Percentiles rank a stretch among this genome's conserved stretches.
Evolutionary conservation across 495 filamentous ascomycete species (phyloP).

Genomic region (Penicillium herquei): DNA sequence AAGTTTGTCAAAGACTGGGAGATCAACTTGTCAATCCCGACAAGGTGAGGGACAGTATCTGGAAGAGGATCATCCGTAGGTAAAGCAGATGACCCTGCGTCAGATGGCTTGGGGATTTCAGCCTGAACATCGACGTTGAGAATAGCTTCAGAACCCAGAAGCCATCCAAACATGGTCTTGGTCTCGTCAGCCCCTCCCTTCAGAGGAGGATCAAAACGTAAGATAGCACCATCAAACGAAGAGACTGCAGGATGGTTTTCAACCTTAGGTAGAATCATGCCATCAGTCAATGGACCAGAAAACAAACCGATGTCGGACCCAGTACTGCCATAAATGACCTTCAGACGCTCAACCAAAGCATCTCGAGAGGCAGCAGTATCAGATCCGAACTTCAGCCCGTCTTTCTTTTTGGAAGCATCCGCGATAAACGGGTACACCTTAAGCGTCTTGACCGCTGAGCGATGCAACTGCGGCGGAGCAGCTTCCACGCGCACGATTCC

Average conservation of each 20-base stretch:
- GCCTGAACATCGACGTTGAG: constrained; percentile 69
- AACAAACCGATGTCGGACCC: constrained; percentile 56
- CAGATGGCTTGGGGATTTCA: constrained; percentile 60
- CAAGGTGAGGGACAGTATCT: constrained; percentile 57
- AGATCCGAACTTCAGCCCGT: constrained; percentile 82
- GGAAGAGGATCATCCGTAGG: constrained; percentile 55
- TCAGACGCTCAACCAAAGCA: constrained; percentile 57
- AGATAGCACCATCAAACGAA: constrained; percentile 64
- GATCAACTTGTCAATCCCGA: constrained; percentile 80
- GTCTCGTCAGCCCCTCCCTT: constrained; percentile 39
- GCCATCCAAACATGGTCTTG: constrained; percentile 64
- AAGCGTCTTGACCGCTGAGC: constrained; percentile 53
- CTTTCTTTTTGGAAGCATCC: constrained; percentile 48
- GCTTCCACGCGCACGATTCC: constrained; percentile 82
- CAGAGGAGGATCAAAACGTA: constrained; percentile 67
- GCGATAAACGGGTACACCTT: constrained; percentile 77
- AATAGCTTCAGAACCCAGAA: constrained; percentile 71
- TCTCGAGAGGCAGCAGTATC: constrained; percentile 75
- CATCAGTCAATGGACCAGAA: constrained; percentile 86
- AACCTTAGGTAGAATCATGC: constrained; percentile 64
- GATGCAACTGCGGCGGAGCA: constrained; percentile 58
- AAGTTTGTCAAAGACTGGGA: constrained; percentile 68
- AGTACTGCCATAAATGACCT: constrained; percentile 42
- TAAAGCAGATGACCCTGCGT: constrained; percentile 42
- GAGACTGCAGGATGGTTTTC: constrained; percentile 38